These are phyloP conservation scores for Zygoascus tannicola DNA, from an alignment of 805 yeast species.

Conservation along the genomic window DNA sequence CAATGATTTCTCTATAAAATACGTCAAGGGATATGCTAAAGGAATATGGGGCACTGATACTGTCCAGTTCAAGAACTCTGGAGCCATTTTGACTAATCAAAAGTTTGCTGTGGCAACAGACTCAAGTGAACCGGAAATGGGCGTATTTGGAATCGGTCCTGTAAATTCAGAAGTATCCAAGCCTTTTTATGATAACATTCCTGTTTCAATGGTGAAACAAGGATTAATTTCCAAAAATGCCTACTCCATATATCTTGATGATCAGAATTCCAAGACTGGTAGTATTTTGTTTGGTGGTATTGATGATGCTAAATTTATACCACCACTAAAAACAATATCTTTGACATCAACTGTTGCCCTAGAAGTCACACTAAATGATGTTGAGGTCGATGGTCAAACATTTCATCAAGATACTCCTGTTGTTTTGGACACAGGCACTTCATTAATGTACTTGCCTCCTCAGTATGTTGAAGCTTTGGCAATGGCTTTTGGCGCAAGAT, in stretches of 20 bases:
- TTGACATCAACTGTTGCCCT: conserved; percentile 12
- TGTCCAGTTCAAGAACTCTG: conserved; percentile 15
- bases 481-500: conserved; percentile 32
- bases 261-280: conserved; percentile 33
- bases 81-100: conserved; percentile 50
- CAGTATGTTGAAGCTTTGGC: conserved; percentile 28
- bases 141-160: conserved; percentile 20
- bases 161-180: conserved; percentile 14
- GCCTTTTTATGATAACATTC: conserved; percentile 48
- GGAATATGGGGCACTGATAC: conserved; percentile 47
- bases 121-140: conserved; percentile 31
- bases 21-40: conserved; percentile 40
- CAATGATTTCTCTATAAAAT: conserved; percentile 22
- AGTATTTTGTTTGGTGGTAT: conserved; percentile 64
- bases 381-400: conserved; percentile 10
- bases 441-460: conserved; percentile 41
- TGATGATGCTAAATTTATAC: conserved; percentile 43
- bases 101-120: conserved; percentile 67
- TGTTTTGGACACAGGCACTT: conserved; percentile 51
- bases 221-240: conserved; percentile 48
- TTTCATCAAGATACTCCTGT: conserved; percentile 12
- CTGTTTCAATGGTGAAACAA: conserved; percentile 44
- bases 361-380: conserved; percentile 17
- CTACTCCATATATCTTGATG: conserved; percentile 56
- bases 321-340: conserved; percentile 16